Percentiles rank a stretch among this genome's conserved stretches.
These are phyloP conservation scores for Cystoderma amianthinum DNA, from an alignment of 768 basidiomycete genomes.

Conservation along the genomic window DNA sequence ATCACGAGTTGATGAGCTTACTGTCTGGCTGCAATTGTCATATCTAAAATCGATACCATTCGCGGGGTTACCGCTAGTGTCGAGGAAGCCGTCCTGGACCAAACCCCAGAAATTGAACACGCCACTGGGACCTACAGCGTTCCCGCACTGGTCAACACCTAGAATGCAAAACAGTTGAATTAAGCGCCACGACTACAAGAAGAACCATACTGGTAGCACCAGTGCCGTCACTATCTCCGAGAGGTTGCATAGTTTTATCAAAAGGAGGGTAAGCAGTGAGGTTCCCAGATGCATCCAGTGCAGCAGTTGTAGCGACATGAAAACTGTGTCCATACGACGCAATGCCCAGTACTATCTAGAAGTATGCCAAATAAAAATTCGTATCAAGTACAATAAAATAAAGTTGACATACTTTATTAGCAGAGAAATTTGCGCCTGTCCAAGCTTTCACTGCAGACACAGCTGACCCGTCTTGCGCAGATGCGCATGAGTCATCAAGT, in stretches of 20 bases:
- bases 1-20: constrained; percentile 20
- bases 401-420: constrained; percentile 22
- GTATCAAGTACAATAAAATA: neutral
- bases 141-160: constrained; percentile 43
- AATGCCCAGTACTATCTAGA: constrained; percentile 52
- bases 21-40: constrained; percentile 71
- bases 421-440: constrained; percentile 71
- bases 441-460: constrained; percentile 64
- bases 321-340: constrained; percentile 78
- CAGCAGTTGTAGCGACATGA: constrained; percentile 34
- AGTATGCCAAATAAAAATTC: neutral
- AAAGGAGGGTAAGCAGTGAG: constrained; percentile 46
- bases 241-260: constrained; percentile 34
- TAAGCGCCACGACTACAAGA: neutral
- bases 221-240: constrained; percentile 33
- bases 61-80: constrained; percentile 33
- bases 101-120: constrained; percentile 58
- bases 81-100: constrained; percentile 48
- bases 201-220: constrained; percentile 10
- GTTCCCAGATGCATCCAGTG: constrained; percentile 22
- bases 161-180: neutral
- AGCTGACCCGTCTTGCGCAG: constrained; percentile 65
- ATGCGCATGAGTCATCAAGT: constrained; percentile 65
- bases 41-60: constrained; percentile 46
- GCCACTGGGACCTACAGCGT: constrained; percentile 30